Conservation (phyloP, 2,329 filamentous ascomycete species). For the Cordyceps tenuipes region DNA sequence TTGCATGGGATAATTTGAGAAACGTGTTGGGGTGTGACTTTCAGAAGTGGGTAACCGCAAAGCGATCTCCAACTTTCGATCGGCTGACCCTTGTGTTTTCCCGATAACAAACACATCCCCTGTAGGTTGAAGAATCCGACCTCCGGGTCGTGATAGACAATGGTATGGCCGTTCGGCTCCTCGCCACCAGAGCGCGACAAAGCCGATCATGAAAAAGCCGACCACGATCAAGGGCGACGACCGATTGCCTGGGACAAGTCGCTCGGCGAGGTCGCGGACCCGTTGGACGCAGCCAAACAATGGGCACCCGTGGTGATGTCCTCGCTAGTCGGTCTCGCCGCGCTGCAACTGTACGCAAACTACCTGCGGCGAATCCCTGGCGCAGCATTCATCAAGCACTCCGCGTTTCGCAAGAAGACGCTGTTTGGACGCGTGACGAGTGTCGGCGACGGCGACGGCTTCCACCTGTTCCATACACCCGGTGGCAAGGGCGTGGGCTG, state of each 20-base stretch:
- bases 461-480: conserved; percentile 88
- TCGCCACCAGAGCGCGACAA: conserved; percentile 17
- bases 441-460: conserved; percentile 94
- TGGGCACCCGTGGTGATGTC: conserved; percentile 32
- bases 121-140: not conserved
- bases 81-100: not conserved
- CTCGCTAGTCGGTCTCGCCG: conserved; percentile 29
- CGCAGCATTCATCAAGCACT: conserved; percentile 64
- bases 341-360: conserved; percentile 53
- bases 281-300: conserved; percentile 28
- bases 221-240: conserved; percentile 18
- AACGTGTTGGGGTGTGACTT: not conserved
- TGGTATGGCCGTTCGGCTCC: conserved; percentile 35
- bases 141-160: conserved; percentile 24
- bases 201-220: conserved; percentile 12
- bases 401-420: conserved; percentile 65
- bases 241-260: conserved; percentile 32
- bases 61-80: not conserved
- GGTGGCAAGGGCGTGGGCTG: conserved; percentile 82
- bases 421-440: conserved; percentile 82
- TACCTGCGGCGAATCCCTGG: conserved; percentile 81
- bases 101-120: conserved; percentile 16
- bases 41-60: not conserved
- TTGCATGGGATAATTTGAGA: not conserved
- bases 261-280: conserved; percentile 22